Conservation (phyloP, 176 grass and related monocot species). For the Metroxylon sagu region DNA sequence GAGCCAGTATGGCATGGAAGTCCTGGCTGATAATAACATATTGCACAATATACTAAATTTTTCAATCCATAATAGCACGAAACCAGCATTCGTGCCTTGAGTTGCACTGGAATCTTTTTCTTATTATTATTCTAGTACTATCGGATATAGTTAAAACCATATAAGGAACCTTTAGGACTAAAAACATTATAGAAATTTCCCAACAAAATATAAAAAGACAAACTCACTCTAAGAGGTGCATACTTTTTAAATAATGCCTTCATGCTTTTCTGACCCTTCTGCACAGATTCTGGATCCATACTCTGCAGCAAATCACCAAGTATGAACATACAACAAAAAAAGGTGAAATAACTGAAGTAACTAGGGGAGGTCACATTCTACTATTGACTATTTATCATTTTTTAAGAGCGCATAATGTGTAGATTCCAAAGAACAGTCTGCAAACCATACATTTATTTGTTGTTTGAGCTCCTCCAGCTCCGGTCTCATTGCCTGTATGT, state of each 20-base stretch:
- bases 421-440: no score
- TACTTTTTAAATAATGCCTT: slow-evolving; percentile 60
- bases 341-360: no score
- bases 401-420: no score
- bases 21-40: no score
- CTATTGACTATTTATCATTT: no score
- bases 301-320: slow-evolving; percentile 34
- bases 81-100: no score
- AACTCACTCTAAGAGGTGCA: slow-evolving; percentile 10
- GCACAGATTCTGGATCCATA: slow-evolving; percentile 31
- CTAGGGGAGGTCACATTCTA: no score
- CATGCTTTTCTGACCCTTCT: slow-evolving; percentile 45
- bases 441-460: slow-evolving; percentile 47
- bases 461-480: slow-evolving; percentile 67
- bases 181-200: neutral
- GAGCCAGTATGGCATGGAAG: no score
- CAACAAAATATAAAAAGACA: neutral
- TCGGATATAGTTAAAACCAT: neutral
- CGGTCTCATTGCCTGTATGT: slow-evolving; percentile 46
- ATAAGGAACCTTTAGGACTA: neutral
- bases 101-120: no score
- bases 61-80: no score
- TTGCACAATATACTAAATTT: no score
- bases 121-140: no score
- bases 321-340: neutral